These are phyloP conservation scores for Nepenthes alata DNA, from an alignment of 179 eudicot species.

Conservation along the genomic window DNA sequence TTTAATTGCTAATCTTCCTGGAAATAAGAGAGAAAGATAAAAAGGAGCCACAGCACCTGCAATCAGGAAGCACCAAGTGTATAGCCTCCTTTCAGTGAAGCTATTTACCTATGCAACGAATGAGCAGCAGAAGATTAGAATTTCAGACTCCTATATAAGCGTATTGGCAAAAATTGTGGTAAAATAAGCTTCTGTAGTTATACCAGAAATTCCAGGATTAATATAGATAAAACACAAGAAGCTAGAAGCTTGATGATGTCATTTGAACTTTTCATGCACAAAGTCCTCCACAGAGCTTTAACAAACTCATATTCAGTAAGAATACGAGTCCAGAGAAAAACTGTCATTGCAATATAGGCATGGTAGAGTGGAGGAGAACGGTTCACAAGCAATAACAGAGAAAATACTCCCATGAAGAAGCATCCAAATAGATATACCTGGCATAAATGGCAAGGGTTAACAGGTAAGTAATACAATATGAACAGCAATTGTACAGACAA, in stretches of 20 bases:
- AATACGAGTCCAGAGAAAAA: conserved; percentile 93
- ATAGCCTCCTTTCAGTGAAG: conserved; percentile 83
- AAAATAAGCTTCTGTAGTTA: conserved; percentile 3
- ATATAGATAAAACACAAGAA: conserved; percentile 38
- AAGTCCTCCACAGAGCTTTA: conserved; percentile 46
- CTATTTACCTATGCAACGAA: conserved; percentile 57
- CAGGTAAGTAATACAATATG: conserved; percentile 3
- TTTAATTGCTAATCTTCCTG: conserved; percentile 52
- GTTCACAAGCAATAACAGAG: conserved; percentile 47
- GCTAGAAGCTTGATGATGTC: conserved; percentile 38
- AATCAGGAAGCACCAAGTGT: conserved; percentile 71
- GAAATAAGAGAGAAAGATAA: conserved; percentile 40
- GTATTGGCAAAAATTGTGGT: conserved; percentile 1
- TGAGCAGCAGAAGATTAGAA: conserved; percentile 9
- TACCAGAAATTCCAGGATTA: conserved; percentile 82
- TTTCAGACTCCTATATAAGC: not conserved
- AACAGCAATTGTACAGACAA: not conserved
- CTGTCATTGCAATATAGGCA: conserved; percentile 76
- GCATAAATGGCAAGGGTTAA: conserved; percentile 5
- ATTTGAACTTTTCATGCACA: conserved; percentile 28
- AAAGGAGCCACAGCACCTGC: conserved; percentile 48
- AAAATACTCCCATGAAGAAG: conserved; percentile 43
- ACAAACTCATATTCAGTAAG: conserved; percentile 55
- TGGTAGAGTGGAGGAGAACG: conserved; percentile 86
- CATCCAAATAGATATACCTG: conserved; percentile 54